Evolutionary conservation across 768 basidiomycete species (phyloP), one percentile per base, ranked within the genome.

Genomic region (Agaricus blazei): DNA sequence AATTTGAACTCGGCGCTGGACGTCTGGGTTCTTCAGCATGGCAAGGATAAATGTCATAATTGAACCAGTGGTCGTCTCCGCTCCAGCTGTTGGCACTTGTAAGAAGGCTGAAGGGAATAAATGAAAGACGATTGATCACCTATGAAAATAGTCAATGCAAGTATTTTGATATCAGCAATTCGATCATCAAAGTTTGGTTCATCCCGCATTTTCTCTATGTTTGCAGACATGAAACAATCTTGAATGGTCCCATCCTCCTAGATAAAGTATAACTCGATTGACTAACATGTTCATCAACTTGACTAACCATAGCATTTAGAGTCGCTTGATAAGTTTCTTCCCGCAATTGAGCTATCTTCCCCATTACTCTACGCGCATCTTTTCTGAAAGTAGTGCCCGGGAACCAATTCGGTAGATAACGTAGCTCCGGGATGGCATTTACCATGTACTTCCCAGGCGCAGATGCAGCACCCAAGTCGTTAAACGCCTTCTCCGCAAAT

Each of bases 301-400:
- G 26, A 19, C 52, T 43, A 12, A 58, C 58, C 43, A 58, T 54
- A 15, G 38, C 42, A 12, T 50, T 8, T 1, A 58, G 34, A 38
- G 58, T 53, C 24, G 41, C 48, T 14, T 54, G 42, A 41, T 50
- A 58, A 19, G 41, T 8, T 53, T 37, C n/a, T 15, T 28, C 34
- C 24, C 42, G 38, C 36, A 54, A 58, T 14, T 47, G 37, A 9
- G 37, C 26, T 4, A 51, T 14, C 8, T 51, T 51, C 36, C 40
- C 56, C 3, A 45, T 44, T 60, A 68, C 68, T 41, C 51, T 53
- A 38, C 63, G 64, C 19, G 70, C 72, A 28, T 64, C 55, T 5
- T 60, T 62, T 43, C 69, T 62, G 61, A 76, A 76, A 1, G 65
- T 62, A 1, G 65, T 64, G 1, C 75, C 67, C 23, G 68, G 68